Base-by-base conservation (phyloP, 371 early-diverging fungal genomes). In the Sporodiniella umbellata region DNA sequence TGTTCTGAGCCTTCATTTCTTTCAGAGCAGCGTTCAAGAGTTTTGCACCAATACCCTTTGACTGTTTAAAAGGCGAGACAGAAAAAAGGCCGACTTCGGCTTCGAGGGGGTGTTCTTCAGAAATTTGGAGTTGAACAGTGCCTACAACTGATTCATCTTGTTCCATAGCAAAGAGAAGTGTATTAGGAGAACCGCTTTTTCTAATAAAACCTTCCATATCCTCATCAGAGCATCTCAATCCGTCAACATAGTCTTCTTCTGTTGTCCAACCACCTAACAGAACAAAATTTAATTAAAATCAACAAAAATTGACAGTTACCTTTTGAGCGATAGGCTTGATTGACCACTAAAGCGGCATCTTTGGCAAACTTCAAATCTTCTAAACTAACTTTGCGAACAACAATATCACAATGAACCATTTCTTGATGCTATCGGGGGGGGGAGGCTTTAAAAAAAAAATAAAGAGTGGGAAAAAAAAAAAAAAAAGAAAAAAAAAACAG, bases 31-130 rank as follows among this genome's bases (percentile, higher is more conserved):
- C 59, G 33, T 75, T 72, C n/a, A 81, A 49, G 2, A 81, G 62
- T 37, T 68, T 68, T 45, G 77, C 72, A 15, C 82, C 82, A 33
- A 79, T 75, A 18, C 82, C 82, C 12, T 72, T 58, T 6, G 80
- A 78, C 58, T 81, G 80, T 25, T 66, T 62, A 0, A 58, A 18
- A 19, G 78, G 82, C 11, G 70, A 56, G 10, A 82, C 80, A 24
- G 78, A 68, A 35, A 82, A 72, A 12, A 80, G 58, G 2, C 80
- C 78, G 11, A 79, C 42, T 47, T 68, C 69, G n/a, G 65, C 67
- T 17, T 61, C 61, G 1, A 24, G 33, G 10, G 48, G 31, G 4
- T 47, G 31, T 12, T 46, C 51, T 5, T 51, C 49, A 0, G 33
- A 17, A 14, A 53, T 52, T 48, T 72, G 69, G 8, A 75, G 52